Evolutionary conservation across 805 yeast genomes (phyloP), one percentile per base, ranked within the genome.

Genomic region (Lipomyces sp.): DNA sequence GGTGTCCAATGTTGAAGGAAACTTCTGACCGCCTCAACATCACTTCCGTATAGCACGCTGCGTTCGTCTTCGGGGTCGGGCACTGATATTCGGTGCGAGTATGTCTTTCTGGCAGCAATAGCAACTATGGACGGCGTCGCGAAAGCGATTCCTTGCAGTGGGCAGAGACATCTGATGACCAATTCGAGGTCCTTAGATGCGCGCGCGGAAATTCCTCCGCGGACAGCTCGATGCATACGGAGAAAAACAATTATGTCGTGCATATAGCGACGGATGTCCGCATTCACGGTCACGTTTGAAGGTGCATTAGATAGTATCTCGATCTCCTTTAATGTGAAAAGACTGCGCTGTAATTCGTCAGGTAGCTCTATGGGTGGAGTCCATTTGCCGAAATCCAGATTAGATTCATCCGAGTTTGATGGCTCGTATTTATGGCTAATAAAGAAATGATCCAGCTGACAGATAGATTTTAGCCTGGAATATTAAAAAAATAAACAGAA

Each of bases 21-120:
- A 43, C 70, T 72, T 18, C 65, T 62, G 3, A 75, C 70, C 16
- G 78, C 51, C 10, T 61, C 68, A 13, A 67, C 53, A 53, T 80
- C 83, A 39, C 83, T 75, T 1, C 86, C 86, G 66, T 79, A 82
- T 38, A 71, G 66, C 29, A 80, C 60, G 2, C 80, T 69, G 0
- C 81, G 75, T 57, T 82, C 86, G 23, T 76, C 71, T 16, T 67
- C 66, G 0, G 79, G 68, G 2, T 61, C 50, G 2, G 70, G 57
- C 19, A 78, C 47, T 8, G 63, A 64, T 5, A 82, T 65, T 39
- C 74, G 71, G 34, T 77, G 63, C 0, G 85, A 83, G 14, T 79
- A 63, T 13, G 76, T 52, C 49, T 75, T 74, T 22, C 72, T 66
- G 0, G 78, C 77, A 0, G 83, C 80, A 18, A 72, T 55, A 28